phyloP scores from a whole-genome alignment of 441 rosid species.

The Erodium texanum region DNA sequence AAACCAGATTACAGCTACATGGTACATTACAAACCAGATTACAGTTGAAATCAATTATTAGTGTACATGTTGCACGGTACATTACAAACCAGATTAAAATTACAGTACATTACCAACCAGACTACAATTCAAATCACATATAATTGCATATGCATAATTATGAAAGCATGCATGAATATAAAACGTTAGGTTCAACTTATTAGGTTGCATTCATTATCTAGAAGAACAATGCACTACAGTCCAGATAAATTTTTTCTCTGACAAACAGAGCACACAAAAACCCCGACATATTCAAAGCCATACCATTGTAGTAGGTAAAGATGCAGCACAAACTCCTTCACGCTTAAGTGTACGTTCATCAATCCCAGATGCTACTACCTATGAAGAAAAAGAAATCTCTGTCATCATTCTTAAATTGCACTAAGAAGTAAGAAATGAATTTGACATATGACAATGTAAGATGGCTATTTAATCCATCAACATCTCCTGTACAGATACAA shows the following conservation, averaged over 20 bases:
- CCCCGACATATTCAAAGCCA: slow-evolving; percentile 7
- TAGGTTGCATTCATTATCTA: slow-evolving; percentile 1
- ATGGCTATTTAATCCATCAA: background rate
- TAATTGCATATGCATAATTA: background rate
- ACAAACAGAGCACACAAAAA: background rate
- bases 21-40: slow-evolving; percentile 1
- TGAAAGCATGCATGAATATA: too few species aligned
- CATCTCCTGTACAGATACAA: background rate
- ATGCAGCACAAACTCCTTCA: slow-evolving; percentile 89
- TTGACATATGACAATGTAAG: too few species aligned
- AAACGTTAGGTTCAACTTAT: background rate
- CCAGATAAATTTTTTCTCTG: background rate
- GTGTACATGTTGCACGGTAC: slow-evolving; percentile 1
- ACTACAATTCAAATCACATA: background rate
- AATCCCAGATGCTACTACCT: slow-evolving; percentile 98
- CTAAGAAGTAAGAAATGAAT: background rate
- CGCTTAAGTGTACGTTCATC: slow-evolving; percentile 92
- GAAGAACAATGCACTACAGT: background rate
- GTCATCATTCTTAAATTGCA: slow-evolving; percentile 3
- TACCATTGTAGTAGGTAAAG: slow-evolving; percentile 92
- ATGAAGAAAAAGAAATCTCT: slow-evolving; percentile 13
- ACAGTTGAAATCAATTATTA: background rate
- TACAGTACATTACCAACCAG: slow-evolving; percentile 1
- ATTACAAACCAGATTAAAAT: slow-evolving; percentile 6
- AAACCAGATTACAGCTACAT: slow-evolving; percentile 8